Conservation (phyloP, 2,329 filamentous ascomycete species). For the Dichotomopilus funicola region DNA sequence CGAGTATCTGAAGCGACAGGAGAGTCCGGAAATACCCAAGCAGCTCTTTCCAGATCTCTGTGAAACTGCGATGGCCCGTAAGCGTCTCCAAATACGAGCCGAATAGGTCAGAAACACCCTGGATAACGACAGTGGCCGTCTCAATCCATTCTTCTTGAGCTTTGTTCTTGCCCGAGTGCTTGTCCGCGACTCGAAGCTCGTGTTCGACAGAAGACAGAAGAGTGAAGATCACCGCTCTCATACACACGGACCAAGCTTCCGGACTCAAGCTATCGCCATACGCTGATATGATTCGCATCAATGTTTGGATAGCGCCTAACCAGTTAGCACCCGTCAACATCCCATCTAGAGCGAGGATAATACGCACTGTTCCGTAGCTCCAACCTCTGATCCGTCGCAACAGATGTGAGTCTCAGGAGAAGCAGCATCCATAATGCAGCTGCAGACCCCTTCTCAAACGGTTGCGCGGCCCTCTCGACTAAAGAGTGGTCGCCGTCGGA, state of each 20-base stretch:
- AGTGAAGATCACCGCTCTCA: conserved; percentile 73
- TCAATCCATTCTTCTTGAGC: conserved; percentile 59
- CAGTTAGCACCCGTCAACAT: conserved; percentile 26
- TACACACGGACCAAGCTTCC: conserved; percentile 75
- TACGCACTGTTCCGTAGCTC: conserved; percentile 68
- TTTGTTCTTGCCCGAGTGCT: conserved; percentile 34
- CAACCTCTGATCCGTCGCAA: conserved; percentile 63
- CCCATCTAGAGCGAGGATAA: conserved; percentile 1
- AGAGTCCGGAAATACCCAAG: conserved; percentile 61
- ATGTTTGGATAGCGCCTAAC: conserved; percentile 72
- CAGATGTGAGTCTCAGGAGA: conserved; percentile 61
- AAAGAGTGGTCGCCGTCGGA: conserved; percentile 49
- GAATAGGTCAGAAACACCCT: conserved; percentile 65
- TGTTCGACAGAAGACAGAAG: conserved; percentile 65
- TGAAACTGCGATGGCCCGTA: conserved; percentile 58
- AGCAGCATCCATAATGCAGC: conserved; percentile 75
- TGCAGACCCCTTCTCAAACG: conserved; percentile 54
- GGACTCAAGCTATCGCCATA: conserved; percentile 75
- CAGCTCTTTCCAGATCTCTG: conserved; percentile 68
- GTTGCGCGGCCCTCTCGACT: conserved; percentile 50
- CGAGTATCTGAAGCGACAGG: conserved; percentile 57
- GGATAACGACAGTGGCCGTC: conserved; percentile 67
- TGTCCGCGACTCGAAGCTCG: conserved; percentile 39
- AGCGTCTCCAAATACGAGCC: conserved; percentile 71
- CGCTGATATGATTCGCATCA: conserved; percentile 86